Evolutionary conservation across 2,329 filamentous ascomycete genomes (phyloP), one percentile per base, ranked within the genome.

Genomic region (Lasiodiplodia hormozganensis): DNA sequence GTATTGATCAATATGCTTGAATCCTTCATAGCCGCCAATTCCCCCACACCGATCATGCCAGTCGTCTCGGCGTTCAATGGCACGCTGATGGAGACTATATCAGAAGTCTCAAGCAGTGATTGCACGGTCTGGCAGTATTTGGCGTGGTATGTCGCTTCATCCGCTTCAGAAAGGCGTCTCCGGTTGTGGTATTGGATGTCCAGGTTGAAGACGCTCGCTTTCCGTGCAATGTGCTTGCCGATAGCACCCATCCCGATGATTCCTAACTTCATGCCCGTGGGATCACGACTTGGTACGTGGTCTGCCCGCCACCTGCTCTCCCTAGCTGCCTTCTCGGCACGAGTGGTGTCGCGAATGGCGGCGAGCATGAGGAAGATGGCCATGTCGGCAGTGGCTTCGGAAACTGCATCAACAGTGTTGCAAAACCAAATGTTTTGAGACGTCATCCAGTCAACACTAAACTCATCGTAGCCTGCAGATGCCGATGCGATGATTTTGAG

Each of bases 371-470:
- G 75, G 72, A 84, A 84, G 8, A 85, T 81, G n/a, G 56, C 56
- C 80, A 85, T 83, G 53, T 85, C 83, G 0, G 84, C 83, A 0
- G 83, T 85, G 2, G 85, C 84, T 68, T 88, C 83, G 0, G 85
- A 82, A 1, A 85, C 85, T 0, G 85, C 86, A 69, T 88, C 81
- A 2, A 83, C 74, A 0, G 82, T 82, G 71, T 87, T 88, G 76
- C 85, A 88, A 72, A 88, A 87, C 75, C 80, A 85, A 31, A 88
- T 81, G 4, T 76, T 77, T 8, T 80, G 70, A 14, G 67, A 52
- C 0, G 82, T 80, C 72, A 84, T 77, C 78, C 80, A 83, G 4
- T 80, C 72, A 0, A 84, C 76, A 53, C 82, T 79, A 47, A 85
- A 83, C 71, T 84, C 81, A 68, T 85, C 82, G 73, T 81, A 85